A percentile compares a stretch with the other conserved stretches of the same genome.
Evolutionary conservation across 2,329 filamentous ascomycete species (phyloP).

Genomic region (Dactylellina haptotyla): DNA sequence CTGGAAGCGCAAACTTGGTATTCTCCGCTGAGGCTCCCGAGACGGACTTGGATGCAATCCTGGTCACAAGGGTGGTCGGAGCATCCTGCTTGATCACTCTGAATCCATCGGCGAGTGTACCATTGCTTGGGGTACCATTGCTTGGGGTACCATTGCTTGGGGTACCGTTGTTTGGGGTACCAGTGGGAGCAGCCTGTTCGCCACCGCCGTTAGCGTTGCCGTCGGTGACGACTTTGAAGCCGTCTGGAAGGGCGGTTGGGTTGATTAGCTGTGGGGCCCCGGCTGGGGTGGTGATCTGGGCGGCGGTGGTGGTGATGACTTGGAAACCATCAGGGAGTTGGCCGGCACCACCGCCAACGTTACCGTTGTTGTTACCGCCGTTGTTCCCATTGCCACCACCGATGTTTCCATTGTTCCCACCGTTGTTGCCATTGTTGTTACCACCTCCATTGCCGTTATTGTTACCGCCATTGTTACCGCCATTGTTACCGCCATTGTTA

Average conservation of each 20-base stretch:
- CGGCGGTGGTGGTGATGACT: conserved; percentile 1
- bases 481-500: too few species aligned
- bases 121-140: background rate
- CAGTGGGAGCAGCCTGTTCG: background rate
- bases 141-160: background rate
- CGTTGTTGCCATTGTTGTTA: too few species aligned
- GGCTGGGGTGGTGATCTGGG: background rate
- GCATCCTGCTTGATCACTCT: background rate
- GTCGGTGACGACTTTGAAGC: conserved; percentile 11
- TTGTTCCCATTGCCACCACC: too few species aligned
- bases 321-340: conserved; percentile 21
- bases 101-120: conserved; percentile 19
- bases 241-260: conserved; percentile 7
- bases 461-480: too few species aligned
- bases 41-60: background rate
- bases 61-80: conserved; percentile 21
- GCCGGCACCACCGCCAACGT: background rate
- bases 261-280: background rate
- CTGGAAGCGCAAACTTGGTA: background rate
- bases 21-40: background rate
- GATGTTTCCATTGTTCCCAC: too few species aligned
- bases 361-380: background rate
- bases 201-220: background rate
- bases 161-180: background rate
- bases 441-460: too few species aligned